These are phyloP conservation scores for Balansia obtecta DNA, from an alignment of 2,329 filamentous ascomycete species.

Conservation along the genomic window DNA sequence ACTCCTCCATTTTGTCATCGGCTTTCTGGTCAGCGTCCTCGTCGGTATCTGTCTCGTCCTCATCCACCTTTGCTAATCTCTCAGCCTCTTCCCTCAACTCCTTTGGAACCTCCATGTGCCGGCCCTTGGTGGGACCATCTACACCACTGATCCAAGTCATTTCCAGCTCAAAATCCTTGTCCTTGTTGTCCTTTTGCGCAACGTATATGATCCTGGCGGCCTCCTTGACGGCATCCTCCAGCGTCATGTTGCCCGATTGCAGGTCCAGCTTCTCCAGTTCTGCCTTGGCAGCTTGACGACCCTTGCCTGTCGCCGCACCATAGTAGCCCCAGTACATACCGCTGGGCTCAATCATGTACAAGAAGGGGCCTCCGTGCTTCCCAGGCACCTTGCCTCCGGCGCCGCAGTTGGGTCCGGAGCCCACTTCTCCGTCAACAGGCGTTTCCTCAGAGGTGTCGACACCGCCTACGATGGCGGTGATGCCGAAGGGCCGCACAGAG, in stretches of 20 bases:
- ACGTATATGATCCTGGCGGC: constrained; percentile 95
- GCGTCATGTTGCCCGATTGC: constrained; percentile 58
- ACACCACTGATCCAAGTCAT: constrained; percentile 93
- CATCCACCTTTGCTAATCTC: constrained; percentile 71
- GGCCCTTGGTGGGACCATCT: constrained; percentile 80
- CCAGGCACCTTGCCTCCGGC: constrained; percentile 69
- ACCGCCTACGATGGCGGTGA: constrained; percentile 86
- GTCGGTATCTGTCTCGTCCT: constrained; percentile 77
- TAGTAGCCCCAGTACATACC: constrained; percentile 99
- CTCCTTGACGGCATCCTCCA: constrained; percentile 87
- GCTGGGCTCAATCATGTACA: constrained; percentile 99
- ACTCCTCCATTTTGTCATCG: constrained; percentile 85
- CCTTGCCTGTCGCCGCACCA: constrained; percentile 93
- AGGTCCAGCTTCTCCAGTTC: constrained; percentile 97
- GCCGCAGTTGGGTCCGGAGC: constrained; percentile 63
- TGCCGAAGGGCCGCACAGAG: constrained; percentile 90
- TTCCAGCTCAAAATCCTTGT: constrained; percentile 98
- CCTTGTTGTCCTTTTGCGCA: constrained; percentile 97
- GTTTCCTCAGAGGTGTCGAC: constrained; percentile 83
- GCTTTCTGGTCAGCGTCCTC: constrained; percentile 54
- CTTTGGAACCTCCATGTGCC: constrained; percentile 87
- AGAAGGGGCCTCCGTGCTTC: constrained; percentile 74
- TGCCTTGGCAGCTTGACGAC: constrained; percentile 90
- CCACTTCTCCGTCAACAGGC: constrained; percentile 83
- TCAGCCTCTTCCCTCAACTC: constrained; percentile 85